These are phyloP conservation scores for Polygonum maritimum DNA, from an alignment of 148 eudicot species.

Conservation along the genomic window DNA sequence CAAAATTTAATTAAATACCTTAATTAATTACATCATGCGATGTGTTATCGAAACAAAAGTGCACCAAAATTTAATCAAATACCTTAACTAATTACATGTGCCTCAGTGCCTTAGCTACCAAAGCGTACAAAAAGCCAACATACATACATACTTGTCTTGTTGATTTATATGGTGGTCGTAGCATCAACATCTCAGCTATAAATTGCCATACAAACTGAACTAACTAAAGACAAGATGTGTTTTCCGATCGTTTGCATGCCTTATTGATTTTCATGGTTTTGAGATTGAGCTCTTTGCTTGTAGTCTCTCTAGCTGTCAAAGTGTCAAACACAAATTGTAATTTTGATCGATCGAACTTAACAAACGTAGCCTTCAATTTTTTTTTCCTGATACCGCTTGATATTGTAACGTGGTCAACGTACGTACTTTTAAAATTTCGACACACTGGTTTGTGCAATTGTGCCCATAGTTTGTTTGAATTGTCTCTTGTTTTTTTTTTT, in stretches of 20 bases:
- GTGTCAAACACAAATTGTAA: background rate
- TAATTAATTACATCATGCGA: background rate
- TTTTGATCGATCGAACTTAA: background rate
- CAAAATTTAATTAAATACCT: no score
- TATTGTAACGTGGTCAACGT: background rate
- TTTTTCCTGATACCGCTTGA: background rate
- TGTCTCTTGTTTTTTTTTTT: no score
- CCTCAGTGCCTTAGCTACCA: background rate
- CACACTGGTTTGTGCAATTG: background rate
- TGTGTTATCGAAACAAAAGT: background rate
- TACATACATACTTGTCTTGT: background rate
- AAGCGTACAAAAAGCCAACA: background rate
- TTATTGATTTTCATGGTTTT: background rate
- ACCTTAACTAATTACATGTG: no score
- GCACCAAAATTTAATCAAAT: no score
- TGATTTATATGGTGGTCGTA: background rate
- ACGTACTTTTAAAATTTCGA: background rate
- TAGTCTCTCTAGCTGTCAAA: background rate
- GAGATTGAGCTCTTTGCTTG: background rate
- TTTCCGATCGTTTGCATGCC: background rate
- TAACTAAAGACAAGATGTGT: background rate
- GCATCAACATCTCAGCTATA: background rate
- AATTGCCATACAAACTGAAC: background rate
- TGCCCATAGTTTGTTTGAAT: background rate
- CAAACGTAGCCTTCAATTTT: background rate